phyloP scores from a whole-genome alignment of 208 protist species.

The Crithidia thermophila region DNA sequence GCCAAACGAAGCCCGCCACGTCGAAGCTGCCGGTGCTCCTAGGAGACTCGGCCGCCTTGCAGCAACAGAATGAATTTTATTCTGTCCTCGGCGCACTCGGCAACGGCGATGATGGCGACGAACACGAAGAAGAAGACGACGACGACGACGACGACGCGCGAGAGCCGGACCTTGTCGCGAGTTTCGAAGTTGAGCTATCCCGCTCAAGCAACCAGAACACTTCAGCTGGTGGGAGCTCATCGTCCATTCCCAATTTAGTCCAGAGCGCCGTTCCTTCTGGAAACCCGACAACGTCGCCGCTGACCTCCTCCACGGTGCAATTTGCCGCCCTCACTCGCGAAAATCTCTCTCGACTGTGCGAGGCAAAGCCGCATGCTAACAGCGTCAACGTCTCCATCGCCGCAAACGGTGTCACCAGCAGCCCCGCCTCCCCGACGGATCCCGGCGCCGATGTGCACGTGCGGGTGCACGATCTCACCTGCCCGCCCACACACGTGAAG shows the following conservation, averaged over 20 bases:
- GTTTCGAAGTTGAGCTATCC: constrained; percentile 60
- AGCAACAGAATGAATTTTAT: not conserved
- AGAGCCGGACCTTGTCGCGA: constrained; percentile 25
- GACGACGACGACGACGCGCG: constrained; percentile 27
- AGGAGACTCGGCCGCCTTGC: constrained; percentile 11
- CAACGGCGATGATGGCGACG: not conserved
- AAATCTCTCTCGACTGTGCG: constrained; percentile 30
- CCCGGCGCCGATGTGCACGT: constrained; percentile 27
- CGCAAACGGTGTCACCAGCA: not conserved
- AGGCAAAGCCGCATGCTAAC: not conserved
- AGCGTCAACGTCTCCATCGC: not conserved
- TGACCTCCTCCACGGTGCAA: not conserved
- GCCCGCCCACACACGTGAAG: constrained; percentile 46
- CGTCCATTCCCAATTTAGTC: not conserved
- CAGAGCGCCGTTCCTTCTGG: not conserved
- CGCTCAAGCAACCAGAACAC: not conserved
- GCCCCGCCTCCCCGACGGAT: constrained; percentile 2
- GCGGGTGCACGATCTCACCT: constrained; percentile 58
- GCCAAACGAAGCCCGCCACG: not conserved
- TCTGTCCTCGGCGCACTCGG: not conserved
- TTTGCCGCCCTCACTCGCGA: constrained; percentile 30
- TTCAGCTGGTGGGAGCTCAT: not conserved
- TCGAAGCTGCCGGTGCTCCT: constrained; percentile 4
- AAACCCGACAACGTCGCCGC: not conserved
- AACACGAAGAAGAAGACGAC: constrained; percentile 11